Evolutionary conservation across 2,329 filamentous ascomycete species (phyloP).

Genomic region (Ophiostoma montium): DNA sequence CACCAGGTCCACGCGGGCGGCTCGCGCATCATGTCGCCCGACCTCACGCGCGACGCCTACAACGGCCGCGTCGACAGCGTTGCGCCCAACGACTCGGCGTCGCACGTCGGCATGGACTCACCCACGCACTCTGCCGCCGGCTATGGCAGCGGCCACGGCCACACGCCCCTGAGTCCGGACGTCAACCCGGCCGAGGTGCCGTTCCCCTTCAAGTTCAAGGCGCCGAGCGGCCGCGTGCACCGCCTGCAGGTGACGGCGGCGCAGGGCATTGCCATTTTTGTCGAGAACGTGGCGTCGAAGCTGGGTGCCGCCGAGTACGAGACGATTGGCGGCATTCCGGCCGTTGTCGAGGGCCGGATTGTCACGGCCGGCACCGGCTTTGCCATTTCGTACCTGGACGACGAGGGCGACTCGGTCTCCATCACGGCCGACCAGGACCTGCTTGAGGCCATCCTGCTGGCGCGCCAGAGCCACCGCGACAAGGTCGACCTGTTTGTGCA

Average conservation of each 20-base stretch:
- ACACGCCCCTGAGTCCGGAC: conserved; percentile 27
- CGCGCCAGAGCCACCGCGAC: conserved; percentile 61
- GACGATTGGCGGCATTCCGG: conserved; percentile 66
- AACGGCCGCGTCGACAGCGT: conserved; percentile 56
- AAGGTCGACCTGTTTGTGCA: conserved; percentile 98
- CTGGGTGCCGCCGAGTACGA: conserved; percentile 63
- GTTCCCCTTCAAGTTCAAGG: conserved; percentile 99
- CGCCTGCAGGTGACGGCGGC: conserved; percentile 72
- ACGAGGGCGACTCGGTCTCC: conserved; percentile 91
- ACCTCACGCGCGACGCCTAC: conserved; percentile 55
- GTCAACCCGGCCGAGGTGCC: conserved; percentile 55
- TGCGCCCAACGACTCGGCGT: conserved; percentile 85
- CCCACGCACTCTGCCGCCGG: conserved; percentile 50
- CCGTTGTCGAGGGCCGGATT: conserved; percentile 66
- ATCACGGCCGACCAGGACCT: conserved; percentile 94
- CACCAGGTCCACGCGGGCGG: conserved; percentile 51
- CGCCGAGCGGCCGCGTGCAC: conserved; percentile 86
- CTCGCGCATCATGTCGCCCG: conserved; percentile 60
- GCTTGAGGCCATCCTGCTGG: conserved; percentile 74
- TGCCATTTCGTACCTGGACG: conserved; percentile 88
- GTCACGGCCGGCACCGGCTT: conserved; percentile 63
- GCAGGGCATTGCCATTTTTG: conserved; percentile 66
- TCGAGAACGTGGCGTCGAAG: conserved; percentile 66
- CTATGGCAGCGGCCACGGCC: neutral
- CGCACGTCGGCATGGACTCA: conserved; percentile 72